Conservation (phyloP, 176 grass and related monocot species). For the Cenchrus americanus region DNA sequence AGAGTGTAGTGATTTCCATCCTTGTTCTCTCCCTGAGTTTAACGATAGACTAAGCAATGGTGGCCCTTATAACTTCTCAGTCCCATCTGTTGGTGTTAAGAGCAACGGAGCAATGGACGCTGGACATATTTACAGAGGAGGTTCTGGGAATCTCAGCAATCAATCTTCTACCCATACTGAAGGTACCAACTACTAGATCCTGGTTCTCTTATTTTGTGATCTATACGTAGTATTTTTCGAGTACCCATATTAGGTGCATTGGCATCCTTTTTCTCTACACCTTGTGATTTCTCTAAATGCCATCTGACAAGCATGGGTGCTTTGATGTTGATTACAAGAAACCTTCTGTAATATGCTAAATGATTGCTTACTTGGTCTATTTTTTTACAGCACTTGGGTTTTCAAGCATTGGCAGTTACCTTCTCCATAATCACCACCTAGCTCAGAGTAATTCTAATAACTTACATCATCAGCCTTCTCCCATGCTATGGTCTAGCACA, state of each 20-base stretch:
- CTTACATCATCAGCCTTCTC: slow-evolving; percentile 48
- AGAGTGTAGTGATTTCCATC: slow-evolving; percentile 56
- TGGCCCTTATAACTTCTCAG: slow-evolving; percentile 51
- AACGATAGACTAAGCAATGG: slow-evolving; percentile 57
- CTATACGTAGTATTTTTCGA: slow-evolving; percentile 4
- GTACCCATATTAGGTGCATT: slow-evolving; percentile 10
- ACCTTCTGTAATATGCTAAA: slow-evolving; percentile 34
- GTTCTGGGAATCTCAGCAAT: slow-evolving; percentile 51
- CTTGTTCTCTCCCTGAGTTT: slow-evolving; percentile 78
- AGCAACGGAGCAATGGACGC: slow-evolving; percentile 63
- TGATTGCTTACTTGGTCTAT: slow-evolving; percentile 35
- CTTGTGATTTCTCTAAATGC: slow-evolving; percentile 50
- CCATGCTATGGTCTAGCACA: slow-evolving; percentile 63
- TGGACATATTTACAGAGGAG: slow-evolving; percentile 56
- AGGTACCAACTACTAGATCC: slow-evolving; percentile 47
- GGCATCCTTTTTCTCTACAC: background rate
- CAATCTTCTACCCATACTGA: slow-evolving; percentile 65
- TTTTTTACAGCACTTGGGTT: slow-evolving; percentile 54
- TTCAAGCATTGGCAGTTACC: slow-evolving; percentile 76
- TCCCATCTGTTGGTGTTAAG: slow-evolving; percentile 57
- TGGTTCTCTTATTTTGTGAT: slow-evolving; percentile 31
- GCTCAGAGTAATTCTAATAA: slow-evolving; percentile 62
- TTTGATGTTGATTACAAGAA: slow-evolving; percentile 57
- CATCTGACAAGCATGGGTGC: slow-evolving; percentile 49
- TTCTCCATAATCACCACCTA: slow-evolving; percentile 66